phyloP scores from a whole-genome alignment of 768 basidiomycete genomes.

The Leucosporidium yakuticum region DNA sequence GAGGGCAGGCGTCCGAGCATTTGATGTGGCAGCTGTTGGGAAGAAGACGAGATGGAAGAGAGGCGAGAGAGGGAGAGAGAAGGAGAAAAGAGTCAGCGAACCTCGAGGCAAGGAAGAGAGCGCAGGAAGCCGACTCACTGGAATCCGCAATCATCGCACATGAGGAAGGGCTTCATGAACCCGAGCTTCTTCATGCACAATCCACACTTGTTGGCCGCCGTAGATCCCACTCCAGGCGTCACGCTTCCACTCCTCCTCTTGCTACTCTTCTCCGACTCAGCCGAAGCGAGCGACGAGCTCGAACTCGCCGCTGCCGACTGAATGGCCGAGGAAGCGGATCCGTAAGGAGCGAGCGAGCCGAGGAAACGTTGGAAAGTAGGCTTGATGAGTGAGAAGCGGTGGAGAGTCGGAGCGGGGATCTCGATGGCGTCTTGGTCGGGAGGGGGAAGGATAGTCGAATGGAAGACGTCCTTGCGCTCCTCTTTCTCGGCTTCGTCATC shows the following conservation, averaged over 20 bases:
- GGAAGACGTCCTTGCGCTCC: neutral
- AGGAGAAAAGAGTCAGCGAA: neutral
- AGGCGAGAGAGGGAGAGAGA: no score
- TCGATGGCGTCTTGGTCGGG: neutral
- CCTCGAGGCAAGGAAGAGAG: neutral
- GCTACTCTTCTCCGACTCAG: neutral
- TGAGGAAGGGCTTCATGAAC: conserved; percentile 68
- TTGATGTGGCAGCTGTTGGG: conserved; percentile 26
- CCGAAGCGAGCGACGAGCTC: neutral
- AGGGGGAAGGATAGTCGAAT: neutral
- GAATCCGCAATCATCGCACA: conserved; percentile 83
- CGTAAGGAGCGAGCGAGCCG: conserved; percentile 13
- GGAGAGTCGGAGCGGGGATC: conserved; percentile 51
- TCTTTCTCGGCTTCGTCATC: conserved; percentile 1
- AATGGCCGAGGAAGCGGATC: neutral
- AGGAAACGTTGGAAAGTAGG: conserved; percentile 51
- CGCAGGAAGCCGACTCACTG: conserved; percentile 47
- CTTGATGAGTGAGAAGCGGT: conserved; percentile 80
- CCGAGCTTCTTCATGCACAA: conserved; percentile 74
- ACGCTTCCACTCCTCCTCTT: conserved; percentile 5
- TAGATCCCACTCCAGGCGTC: conserved; percentile 5
- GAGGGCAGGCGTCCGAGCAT: conserved; percentile 15
- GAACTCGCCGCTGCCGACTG: neutral
- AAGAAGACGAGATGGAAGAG: neutral
- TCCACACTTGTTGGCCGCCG: conserved; percentile 57